Evolutionary conservation across 345 rosid genomes (phyloP).

Genomic region (Linum trigynum): DNA sequence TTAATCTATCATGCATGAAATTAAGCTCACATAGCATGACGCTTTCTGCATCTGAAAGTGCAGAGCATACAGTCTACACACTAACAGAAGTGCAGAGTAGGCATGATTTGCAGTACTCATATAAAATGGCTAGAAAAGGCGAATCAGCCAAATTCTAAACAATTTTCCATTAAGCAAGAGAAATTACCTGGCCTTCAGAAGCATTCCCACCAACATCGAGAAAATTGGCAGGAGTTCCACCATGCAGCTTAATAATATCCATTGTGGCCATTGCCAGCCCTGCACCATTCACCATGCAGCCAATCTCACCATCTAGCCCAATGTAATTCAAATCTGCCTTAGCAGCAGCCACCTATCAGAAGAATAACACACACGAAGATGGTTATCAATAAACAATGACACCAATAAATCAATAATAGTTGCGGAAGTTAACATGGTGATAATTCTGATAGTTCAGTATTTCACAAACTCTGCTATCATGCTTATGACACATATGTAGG

Average conservation of each 20-base stretch:
- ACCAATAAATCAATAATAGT: neutral
- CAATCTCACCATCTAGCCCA: slow-evolving; percentile 98
- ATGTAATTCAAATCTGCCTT: slow-evolving; percentile 95
- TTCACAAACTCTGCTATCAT: neutral
- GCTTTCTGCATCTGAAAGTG: neutral
- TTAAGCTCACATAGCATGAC: neutral
- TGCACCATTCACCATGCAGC: slow-evolving; percentile 99
- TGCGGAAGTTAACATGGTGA: neutral
- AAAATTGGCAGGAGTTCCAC: slow-evolving; percentile 98
- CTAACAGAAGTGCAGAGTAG: neutral
- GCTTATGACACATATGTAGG: neutral
- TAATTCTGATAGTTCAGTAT: neutral
- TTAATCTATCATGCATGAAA: neutral
- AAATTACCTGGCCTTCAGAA: slow-evolving; percentile 77
- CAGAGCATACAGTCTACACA: neutral
- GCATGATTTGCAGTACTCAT: neutral
- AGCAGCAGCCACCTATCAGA: slow-evolving; percentile 76
- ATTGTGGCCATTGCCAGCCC: slow-evolving; percentile 99
- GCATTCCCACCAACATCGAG: slow-evolving; percentile 99
- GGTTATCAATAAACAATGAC: slow-evolving; percentile 1
- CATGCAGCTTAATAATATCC: slow-evolving; percentile 97
- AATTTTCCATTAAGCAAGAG: neutral
- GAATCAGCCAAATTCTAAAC: neutral
- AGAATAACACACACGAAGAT: slow-evolving; percentile 9
- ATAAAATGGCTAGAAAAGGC: neutral